These are phyloP conservation scores for Potentilla sterilis DNA, from an alignment of 306 rosid genomes.

Conservation along the genomic window DNA sequence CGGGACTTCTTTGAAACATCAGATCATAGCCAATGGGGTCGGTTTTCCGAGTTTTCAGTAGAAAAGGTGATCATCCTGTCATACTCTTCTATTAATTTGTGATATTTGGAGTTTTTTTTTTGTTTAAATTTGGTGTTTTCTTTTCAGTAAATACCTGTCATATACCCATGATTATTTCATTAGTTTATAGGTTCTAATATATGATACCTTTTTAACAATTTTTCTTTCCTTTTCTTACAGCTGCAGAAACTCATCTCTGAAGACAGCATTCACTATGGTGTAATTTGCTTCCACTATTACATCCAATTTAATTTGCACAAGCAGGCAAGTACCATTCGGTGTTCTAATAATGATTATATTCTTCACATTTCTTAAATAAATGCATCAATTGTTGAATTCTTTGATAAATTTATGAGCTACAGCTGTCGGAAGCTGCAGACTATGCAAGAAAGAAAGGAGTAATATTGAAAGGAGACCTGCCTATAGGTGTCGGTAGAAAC, in stretches of 20 bases:
- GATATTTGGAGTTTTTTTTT: not conserved
- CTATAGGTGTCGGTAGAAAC: conserved; percentile 92
- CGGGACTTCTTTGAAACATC: conserved; percentile 96
- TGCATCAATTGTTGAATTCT: conserved; percentile 18
- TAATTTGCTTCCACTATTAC: conserved; percentile 87
- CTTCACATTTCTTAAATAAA: conserved; percentile 3
- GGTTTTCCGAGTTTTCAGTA: conserved; percentile 65
- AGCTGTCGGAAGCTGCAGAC: conserved; percentile 84
- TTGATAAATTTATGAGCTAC: conserved; percentile 30
- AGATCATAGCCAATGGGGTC: conserved; percentile 93
- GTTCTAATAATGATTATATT: conserved; percentile 17
- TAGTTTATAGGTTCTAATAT: not conserved
- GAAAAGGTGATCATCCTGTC: conserved; percentile 54
- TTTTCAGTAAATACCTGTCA: not conserved
- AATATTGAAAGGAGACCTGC: conserved; percentile 93
- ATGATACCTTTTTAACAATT: not conserved
- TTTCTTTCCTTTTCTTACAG: conserved; percentile 46
- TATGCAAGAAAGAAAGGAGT: conserved; percentile 90
- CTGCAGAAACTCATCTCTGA: conserved; percentile 83
- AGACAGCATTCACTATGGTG: conserved; percentile 71
- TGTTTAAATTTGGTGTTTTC: not conserved
- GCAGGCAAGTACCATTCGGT: conserved; percentile 55
- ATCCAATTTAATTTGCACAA: conserved; percentile 84
- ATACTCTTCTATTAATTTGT: conserved; percentile 7
- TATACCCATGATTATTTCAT: not conserved